These are phyloP conservation scores for Colletotrichum acutatum DNA, from an alignment of 2,329 filamentous ascomycete species.

Conservation along the genomic window DNA sequence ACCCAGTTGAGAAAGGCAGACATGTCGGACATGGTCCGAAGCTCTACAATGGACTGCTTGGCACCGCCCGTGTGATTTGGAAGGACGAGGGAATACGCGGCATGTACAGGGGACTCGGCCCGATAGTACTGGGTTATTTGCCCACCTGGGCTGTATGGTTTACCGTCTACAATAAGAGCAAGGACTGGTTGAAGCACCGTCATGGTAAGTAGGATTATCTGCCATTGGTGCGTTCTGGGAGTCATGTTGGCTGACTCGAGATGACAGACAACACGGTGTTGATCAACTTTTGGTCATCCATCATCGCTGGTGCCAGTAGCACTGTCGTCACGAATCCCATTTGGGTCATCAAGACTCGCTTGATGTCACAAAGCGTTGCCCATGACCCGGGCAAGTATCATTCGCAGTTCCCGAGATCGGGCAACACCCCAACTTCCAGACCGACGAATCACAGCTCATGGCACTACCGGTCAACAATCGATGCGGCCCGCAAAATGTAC, in stretches of 20 bases:
- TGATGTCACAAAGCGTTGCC: constrained; percentile 89
- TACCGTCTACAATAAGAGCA: constrained; percentile 93
- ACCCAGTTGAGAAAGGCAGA: constrained; percentile 59
- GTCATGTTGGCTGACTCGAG: constrained; percentile 35
- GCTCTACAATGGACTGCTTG: constrained; percentile 87
- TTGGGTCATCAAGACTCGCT: constrained; percentile 98
- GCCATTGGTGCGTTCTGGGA: constrained; percentile 36
- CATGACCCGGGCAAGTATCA: constrained; percentile 57
- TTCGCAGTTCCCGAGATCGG: constrained; percentile 58
- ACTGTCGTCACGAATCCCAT: constrained; percentile 97
- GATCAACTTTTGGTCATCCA: constrained; percentile 88
- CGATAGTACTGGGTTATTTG: constrained; percentile 94
- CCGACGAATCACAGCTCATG: constrained; percentile 75
- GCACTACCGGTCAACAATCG: constrained; percentile 90
- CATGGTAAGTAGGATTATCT: constrained; percentile 60
- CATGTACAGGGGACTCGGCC: constrained; percentile 92
- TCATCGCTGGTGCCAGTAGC: constrained; percentile 90
- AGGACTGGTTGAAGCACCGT: constrained; percentile 75
- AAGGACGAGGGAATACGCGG: constrained; percentile 87
- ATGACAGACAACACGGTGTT: constrained; percentile 78
- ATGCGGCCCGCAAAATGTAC: constrained; percentile 97
- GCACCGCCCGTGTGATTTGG: constrained; percentile 88
- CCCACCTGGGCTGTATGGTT: constrained; percentile 99
- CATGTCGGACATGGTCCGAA: constrained; percentile 59
- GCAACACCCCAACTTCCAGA: constrained; percentile 65